Conservation (phyloP, 352 stramenopile genomes). For the Aphanomyces invadans region DNA sequence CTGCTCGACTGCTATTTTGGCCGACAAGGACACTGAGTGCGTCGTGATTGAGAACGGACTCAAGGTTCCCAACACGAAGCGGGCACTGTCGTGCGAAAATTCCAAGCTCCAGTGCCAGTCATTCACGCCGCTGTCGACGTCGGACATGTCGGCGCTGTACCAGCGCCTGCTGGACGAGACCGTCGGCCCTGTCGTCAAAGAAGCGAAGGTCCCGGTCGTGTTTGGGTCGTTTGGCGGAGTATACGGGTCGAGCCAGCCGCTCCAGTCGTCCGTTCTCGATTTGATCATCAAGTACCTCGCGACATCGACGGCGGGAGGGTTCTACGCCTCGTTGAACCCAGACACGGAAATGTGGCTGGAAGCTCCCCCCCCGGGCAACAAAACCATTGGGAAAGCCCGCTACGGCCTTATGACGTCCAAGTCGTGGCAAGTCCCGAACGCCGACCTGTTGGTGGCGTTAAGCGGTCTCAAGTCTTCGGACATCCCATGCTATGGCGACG, state of each 20-base stretch:
- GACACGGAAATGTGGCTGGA: constrained; percentile 24
- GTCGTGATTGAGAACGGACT: constrained; percentile 1
- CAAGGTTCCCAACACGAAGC: constrained; percentile 4
- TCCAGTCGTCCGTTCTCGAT: constrained; percentile 15
- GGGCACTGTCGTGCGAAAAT: neutral
- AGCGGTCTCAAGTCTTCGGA: constrained; percentile 34
- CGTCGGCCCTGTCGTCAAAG: neutral
- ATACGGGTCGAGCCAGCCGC: constrained; percentile 6
- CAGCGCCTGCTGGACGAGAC: neutral
- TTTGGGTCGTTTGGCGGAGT: constrained; percentile 11
- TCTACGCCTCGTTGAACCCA: constrained; percentile 14
- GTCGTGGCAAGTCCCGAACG: constrained; percentile 50
- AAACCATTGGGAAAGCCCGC: constrained; percentile 38
- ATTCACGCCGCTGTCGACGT: constrained; percentile 1
- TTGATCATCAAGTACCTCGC: constrained; percentile 11
- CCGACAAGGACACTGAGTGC: constrained; percentile 10
- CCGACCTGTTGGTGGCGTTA: constrained; percentile 41
- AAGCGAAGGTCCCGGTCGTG: constrained; percentile 4
- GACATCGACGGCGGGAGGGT: constrained; percentile 9
- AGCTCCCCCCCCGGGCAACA: constrained; percentile 13
- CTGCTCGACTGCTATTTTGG: constrained; percentile 1
- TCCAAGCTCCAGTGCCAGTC: constrained; percentile 1
- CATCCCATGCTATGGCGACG: constrained; percentile 57
- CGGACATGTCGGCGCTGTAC: neutral
- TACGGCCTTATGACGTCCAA: constrained; percentile 46